Evolutionary conservation across 1,284 basidiomycete species (phyloP).

Genomic region (Vanrija pseudolonga): DNA sequence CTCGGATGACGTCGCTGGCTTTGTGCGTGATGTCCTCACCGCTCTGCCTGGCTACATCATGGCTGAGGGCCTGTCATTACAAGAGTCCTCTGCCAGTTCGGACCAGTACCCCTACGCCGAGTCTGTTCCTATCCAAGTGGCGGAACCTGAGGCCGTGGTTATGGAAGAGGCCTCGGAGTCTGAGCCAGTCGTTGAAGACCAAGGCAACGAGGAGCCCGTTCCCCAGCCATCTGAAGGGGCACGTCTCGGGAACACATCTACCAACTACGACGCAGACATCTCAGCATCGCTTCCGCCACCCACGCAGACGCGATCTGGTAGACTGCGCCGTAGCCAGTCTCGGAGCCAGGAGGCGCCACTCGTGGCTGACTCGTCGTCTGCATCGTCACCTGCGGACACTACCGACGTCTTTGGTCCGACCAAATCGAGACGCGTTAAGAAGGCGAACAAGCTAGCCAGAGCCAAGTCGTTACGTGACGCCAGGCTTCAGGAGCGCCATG

Average conservation of each 20-base stretch:
- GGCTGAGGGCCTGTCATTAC: conserved; percentile 23
- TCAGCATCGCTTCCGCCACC: conserved; percentile 1
- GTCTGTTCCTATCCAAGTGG: background rate
- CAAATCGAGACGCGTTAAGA: background rate
- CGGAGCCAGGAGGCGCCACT: background rate
- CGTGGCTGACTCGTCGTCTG: conserved; percentile 2
- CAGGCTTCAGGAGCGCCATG: too few relatives aligned
- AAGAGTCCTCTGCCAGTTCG: background rate
- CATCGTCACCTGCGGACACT: background rate
- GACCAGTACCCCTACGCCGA: conserved; percentile 1
- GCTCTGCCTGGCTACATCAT: conserved; percentile 36
- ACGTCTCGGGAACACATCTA: background rate
- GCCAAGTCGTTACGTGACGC: too few relatives aligned
- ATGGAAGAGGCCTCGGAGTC: background rate
- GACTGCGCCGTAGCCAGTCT: conserved; percentile 2
- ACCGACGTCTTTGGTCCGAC: conserved; percentile 37
- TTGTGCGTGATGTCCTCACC: conserved; percentile 30
- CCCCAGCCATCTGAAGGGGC: background rate
- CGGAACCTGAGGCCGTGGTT: background rate
- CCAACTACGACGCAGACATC: conserved; percentile 16
- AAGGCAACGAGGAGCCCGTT: background rate
- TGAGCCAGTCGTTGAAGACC: background rate
- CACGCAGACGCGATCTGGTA: background rate
- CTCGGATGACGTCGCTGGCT: conserved; percentile 30
- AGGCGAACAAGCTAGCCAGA: too few relatives aligned